Evolutionary conservation across 441 rosid genomes (phyloP).

Genomic region (Croton setiger): DNA sequence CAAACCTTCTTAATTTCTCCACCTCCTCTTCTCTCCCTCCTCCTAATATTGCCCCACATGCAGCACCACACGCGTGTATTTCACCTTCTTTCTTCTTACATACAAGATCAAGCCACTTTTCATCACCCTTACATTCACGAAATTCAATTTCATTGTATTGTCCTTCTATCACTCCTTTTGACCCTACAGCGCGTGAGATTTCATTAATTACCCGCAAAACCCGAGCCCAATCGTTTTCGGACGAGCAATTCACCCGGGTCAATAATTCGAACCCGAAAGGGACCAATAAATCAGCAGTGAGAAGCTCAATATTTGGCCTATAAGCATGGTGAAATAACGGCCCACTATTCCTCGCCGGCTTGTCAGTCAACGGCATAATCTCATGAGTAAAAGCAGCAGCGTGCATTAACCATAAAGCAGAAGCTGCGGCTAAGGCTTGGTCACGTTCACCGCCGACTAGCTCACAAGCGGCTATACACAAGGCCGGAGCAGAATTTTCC

Average conservation of each 20-base stretch:
- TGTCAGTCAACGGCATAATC: conserved; percentile 24
- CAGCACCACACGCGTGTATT: conserved; percentile 46
- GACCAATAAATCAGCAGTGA: conserved; percentile 40
- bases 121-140: background rate
- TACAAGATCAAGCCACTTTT: conserved; percentile 10
- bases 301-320: conserved; percentile 41
- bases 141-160: conserved; percentile 24
- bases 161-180: conserved; percentile 38
- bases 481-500: conserved; percentile 35
- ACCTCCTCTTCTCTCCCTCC: conserved; percentile 54
- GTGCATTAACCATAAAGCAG: conserved; percentile 40
- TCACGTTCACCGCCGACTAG: conserved; percentile 47
- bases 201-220: conserved; percentile 41
- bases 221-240: conserved; percentile 23
- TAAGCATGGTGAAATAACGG: conserved; percentile 18
- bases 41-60: conserved; percentile 61
- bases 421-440: conserved; percentile 48
- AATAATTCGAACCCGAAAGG: conserved; percentile 48
- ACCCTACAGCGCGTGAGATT: conserved; percentile 43
- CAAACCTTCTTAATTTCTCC: conserved; percentile 44
- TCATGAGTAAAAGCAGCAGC: conserved; percentile 45
- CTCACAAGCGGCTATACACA: conserved; percentile 58
- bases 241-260: conserved; percentile 21
- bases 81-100: conserved; percentile 43
- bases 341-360: conserved; percentile 11